Base-by-base conservation (phyloP, 1,139 yeast species). In the Diutina sp. region DNA sequence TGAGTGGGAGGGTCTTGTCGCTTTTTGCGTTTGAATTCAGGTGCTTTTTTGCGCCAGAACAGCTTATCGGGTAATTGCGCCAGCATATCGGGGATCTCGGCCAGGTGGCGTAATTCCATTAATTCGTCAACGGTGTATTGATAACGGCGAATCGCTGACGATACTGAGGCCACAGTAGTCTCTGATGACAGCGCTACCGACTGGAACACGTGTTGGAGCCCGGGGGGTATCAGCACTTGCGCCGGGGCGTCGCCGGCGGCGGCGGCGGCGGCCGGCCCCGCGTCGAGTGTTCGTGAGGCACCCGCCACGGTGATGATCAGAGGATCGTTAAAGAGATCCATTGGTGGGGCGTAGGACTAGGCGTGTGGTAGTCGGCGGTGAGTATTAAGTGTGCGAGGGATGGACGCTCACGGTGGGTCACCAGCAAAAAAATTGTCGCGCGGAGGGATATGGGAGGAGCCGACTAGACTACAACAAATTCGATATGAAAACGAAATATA, bases 91-190 rank as follows among this genome's bases (percentile, higher is more conserved):
- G 66, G 64, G 47, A 71, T 65, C 46, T 72, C 64, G 0, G 81
- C 78, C 11, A 76, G 72, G 6, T 65, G 60, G 56, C 71, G 69
- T 58, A 79, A 66, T 5, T 61, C 58, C 29, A 73, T 59, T 52
- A 80, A 67, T 54, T 64, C 65, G 16, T 75, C 76, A 21, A 76
- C 69, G 25, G 73, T 61, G 63, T 79, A 79, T n/a, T 25, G 21
- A 21, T 16, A 12, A 21, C 14, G 21, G 11, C 25, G 16, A 18
- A 3, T 6, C 18, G 18, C 3, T 32, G 47, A 56, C 59, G 47
- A 65, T 63, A 16, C 25, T 21, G 25, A 58, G 55, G 57, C 62
- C 58, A 12, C 55, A 12, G 44, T 58, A 58, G 28, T 38, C 57
- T 47, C 58, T 21, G 25, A 2, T 21, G 25, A 57, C 32, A 61